phyloP scores from a whole-genome alignment of 768 basidiomycete species.

The Lactarius akahatsu region DNA sequence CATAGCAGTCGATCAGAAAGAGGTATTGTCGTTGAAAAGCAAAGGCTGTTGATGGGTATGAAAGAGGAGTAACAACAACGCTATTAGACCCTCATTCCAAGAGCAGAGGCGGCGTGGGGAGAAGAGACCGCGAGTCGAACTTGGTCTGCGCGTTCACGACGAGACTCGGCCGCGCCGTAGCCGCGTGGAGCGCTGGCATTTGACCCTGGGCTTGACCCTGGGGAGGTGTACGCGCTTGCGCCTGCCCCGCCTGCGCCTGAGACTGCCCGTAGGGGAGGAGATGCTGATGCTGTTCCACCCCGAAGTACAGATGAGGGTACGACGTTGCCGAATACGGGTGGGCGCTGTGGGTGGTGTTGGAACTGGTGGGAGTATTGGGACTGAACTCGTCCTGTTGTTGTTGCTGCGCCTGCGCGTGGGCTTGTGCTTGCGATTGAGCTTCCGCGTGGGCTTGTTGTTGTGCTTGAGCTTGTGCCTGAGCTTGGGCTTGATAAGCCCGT shows the following conservation, averaged over 20 bases:
- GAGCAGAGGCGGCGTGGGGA: constrained; percentile 28
- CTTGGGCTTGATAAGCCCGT: constrained; percentile 30
- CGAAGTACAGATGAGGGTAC: constrained; percentile 25
- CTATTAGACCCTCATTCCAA: constrained; percentile 26
- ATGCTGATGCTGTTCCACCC: constrained; percentile 19
- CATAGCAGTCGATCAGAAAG: constrained; percentile 4
- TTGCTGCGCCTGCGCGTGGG: constrained; percentile 12
- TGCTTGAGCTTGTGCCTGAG: constrained; percentile 28
- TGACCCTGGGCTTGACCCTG: constrained; percentile 25
- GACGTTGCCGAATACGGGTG: constrained; percentile 26
- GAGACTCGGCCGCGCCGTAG: constrained; percentile 21
- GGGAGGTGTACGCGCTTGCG: constrained; percentile 22
- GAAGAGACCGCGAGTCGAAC: constrained; percentile 28
- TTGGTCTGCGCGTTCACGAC: constrained; percentile 25
- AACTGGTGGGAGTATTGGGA: constrained; percentile 10
- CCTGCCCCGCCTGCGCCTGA: constrained; percentile 19
- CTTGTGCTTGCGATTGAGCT: constrained; percentile 27
- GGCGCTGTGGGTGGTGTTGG: constrained; percentile 21
- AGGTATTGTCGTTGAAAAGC: constrained; percentile 16
- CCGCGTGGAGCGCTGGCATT: constrained; percentile 26
- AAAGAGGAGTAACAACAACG: no score
- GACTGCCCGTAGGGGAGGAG: constrained; percentile 25
- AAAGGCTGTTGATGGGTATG: not conserved
- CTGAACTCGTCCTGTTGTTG: constrained; percentile 7
- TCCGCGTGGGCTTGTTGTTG: constrained; percentile 27